Base-by-base conservation (phyloP, 75 land plant genomes). In the Sequoiadendron giganteum region DNA sequence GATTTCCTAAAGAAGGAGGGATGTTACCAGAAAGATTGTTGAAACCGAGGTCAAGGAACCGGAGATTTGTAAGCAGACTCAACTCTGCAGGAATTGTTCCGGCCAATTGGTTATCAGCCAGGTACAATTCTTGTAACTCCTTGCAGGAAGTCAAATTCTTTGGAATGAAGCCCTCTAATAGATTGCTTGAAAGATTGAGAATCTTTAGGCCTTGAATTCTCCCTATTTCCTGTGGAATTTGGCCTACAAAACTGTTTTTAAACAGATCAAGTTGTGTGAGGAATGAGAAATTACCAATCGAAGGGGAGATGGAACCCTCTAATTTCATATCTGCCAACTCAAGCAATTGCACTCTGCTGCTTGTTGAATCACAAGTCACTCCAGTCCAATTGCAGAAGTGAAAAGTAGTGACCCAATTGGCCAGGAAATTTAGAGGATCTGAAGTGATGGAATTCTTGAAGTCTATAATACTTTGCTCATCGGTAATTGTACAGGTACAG, bases 81-180 rank as follows among this genome's bases (percentile, higher is more conserved):
- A 91, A 45, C 25, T 90, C 83, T 19, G 43, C 49, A 6, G 92
- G 92, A 45, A 91, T 83, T 73, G 81, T 7, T 43, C 91, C 91
- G 0, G 45, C 0, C 21, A 91, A 70, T 14, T 52, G 52, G 40
- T 91, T 91, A 5, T 55, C 28, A 55, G 45, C 28, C n/a, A 91
- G 43, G 0, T 79, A 16, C 30, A 91, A 87, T 8, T 58, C 14
- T 28, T 8, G 16, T 19, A 90, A 32, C 28, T 45, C 8, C 6
- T 45, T 45, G 8, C 48, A 45, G 48, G 48, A 45, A 45, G 48
- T 45, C 48, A 45, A 45, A 45, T 45, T 45, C 8, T 45, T 45
- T 45, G 48, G 6, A 45, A 45, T 45, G 48, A 7, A 45, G 1
- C 94, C 94, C 6, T 93, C 77, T 16, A 93, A 52, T 21, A 16